These are phyloP conservation scores for Ambrosia artemisiifolia DNA, from an alignment of 129 eudicot species.

Conservation along the genomic window DNA sequence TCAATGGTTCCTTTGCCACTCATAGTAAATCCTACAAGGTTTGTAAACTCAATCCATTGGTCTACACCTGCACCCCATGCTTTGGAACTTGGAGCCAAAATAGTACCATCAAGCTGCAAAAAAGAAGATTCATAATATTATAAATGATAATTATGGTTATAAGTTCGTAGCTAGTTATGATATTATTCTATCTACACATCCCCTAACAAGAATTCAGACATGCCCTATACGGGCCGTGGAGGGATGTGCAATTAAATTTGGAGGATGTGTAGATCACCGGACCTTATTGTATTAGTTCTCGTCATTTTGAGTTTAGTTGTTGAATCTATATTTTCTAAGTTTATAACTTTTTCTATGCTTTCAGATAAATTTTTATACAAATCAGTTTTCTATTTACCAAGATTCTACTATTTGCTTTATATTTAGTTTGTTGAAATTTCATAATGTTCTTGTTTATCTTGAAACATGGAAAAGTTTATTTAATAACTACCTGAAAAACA, in stretches of 20 bases:
- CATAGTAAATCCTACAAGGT: slow-evolving; percentile 59
- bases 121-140: too few species aligned
- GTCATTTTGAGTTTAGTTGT: neutral
- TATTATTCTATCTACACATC: too few species aligned
- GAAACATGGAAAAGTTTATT: neutral
- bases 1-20: slow-evolving; percentile 70
- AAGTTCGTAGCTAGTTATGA: neutral
- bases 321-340: neutral
- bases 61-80: slow-evolving; percentile 58
- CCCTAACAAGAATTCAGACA: too few species aligned
- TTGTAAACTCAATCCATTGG: slow-evolving; percentile 80
- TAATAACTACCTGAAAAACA: slow-evolving; percentile 52
- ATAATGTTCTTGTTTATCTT: neutral
- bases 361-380: neutral
- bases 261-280: too few species aligned
- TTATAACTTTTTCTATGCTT: neutral
- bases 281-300: neutral
- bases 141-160: too few species aligned
- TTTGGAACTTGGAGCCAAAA: slow-evolving; percentile 61
- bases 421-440: neutral
- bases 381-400: neutral
- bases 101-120: slow-evolving; percentile 81
- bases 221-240: too few species aligned
- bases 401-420: neutral
- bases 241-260: too few species aligned